Conservation (phyloP, 768 basidiomycete genomes). For the Austroboletus eburneus region DNA sequence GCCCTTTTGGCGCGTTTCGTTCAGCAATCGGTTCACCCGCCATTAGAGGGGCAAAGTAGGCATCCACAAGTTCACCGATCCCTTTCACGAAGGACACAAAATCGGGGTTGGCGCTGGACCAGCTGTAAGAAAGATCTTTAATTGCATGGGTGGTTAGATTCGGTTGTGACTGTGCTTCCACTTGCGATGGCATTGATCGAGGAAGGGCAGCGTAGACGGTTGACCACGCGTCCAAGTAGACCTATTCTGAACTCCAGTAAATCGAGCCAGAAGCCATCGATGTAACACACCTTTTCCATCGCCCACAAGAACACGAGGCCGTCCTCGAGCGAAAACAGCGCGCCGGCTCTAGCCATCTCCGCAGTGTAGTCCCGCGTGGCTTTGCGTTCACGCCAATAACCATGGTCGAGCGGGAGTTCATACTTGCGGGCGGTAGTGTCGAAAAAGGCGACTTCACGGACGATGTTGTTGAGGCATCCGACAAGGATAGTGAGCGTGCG, state of each 20-base stretch:
- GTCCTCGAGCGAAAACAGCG: slow-evolving; percentile 48
- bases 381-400: slow-evolving; percentile 47
- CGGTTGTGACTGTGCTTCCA: neutral
- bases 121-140: slow-evolving; percentile 53
- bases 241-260: slow-evolving; percentile 33
- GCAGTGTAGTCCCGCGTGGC: slow-evolving; percentile 68
- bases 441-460: slow-evolving; percentile 60
- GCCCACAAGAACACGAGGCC: slow-evolving; percentile 73
- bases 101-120: slow-evolving; percentile 46
- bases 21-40: slow-evolving; percentile 22
- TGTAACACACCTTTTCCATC: slow-evolving; percentile 60
- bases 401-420: slow-evolving; percentile 39
- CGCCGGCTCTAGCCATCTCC: slow-evolving; percentile 56
- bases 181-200: neutral
- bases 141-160: slow-evolving; percentile 32
- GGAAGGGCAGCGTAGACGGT: slow-evolving; percentile 33
- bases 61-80: slow-evolving; percentile 46
- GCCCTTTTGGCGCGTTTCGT: slow-evolving; percentile 6
- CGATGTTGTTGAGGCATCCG: slow-evolving; percentile 53
- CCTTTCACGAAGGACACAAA: slow-evolving; percentile 51
- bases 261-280: neutral
- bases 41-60: slow-evolving; percentile 34
- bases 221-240: slow-evolving; percentile 69
- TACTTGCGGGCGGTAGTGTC: slow-evolving; percentile 42
- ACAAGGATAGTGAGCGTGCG: slow-evolving; percentile 44